These are phyloP conservation scores for Colletotrichum coccodes DNA, from an alignment of 2,329 filamentous ascomycete species.

Conservation along the genomic window DNA sequence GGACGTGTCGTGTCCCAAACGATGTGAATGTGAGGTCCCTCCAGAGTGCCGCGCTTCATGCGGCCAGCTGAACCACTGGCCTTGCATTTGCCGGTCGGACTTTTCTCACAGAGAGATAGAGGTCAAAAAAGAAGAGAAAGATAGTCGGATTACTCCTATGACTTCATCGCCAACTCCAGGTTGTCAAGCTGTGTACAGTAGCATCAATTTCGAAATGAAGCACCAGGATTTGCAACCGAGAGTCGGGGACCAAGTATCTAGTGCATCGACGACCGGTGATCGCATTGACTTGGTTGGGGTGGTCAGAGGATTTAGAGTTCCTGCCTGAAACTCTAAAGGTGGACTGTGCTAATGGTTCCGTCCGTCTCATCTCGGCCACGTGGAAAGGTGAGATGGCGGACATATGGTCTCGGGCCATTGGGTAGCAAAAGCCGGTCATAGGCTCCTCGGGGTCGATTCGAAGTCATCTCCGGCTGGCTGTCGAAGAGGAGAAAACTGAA, in stretches of 20 bases:
- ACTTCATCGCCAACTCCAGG: background rate
- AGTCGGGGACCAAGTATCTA: background rate
- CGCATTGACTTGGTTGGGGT: slow-evolving; percentile 23
- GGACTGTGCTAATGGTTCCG: slow-evolving; percentile 7
- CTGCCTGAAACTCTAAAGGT: slow-evolving; percentile 23
- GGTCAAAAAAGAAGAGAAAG: background rate
- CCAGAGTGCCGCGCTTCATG: too few relatives aligned
- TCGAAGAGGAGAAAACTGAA: background rate
- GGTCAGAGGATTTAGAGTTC: slow-evolving; percentile 23
- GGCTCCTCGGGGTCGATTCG: background rate
- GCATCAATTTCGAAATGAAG: slow-evolving; percentile 21
- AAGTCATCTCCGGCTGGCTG: background rate
- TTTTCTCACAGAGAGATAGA: background rate
- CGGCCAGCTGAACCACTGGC: too few relatives aligned
- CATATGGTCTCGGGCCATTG: background rate
- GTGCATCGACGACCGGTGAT: slow-evolving; percentile 4
- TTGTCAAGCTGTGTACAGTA: background rate
- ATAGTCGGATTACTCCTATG: background rate
- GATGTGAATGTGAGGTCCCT: background rate
- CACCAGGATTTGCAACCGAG: background rate
- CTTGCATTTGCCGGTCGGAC: too few relatives aligned
- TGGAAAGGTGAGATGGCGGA: slow-evolving; percentile 28
- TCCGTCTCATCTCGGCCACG: slow-evolving; percentile 30
- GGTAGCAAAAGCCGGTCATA: background rate
- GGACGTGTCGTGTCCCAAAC: background rate